phyloP scores from a whole-genome alignment of 208 protist species.

The Crithidia fasciculata region DNA sequence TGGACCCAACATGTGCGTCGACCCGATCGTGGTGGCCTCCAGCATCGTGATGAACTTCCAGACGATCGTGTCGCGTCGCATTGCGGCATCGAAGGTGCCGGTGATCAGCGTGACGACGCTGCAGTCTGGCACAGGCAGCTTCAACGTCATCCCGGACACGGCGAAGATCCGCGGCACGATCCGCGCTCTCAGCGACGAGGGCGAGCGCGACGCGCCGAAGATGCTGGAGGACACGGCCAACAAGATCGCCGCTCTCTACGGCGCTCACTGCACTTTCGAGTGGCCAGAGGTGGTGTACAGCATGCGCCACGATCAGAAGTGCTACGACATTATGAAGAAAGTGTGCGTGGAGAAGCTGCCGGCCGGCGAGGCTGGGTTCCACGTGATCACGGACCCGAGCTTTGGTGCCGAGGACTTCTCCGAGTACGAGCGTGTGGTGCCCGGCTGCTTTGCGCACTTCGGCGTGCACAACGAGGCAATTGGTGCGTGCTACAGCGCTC shows the following conservation, averaged over 20 bases:
- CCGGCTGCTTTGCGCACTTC: slow-evolving; percentile 64
- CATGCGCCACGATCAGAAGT: slow-evolving; percentile 60
- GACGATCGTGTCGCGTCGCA: slow-evolving; percentile 59
- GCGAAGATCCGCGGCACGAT: slow-evolving; percentile 57
- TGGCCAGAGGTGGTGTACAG: slow-evolving; percentile 47
- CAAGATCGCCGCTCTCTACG: slow-evolving; percentile 54
- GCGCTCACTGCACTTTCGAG: slow-evolving; percentile 36
- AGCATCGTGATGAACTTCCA: slow-evolving; percentile 59
- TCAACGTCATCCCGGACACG: slow-evolving; percentile 69
- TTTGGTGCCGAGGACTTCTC: slow-evolving; percentile 72
- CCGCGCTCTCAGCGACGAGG: slow-evolving; percentile 51
- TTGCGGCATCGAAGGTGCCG: slow-evolving; percentile 47
- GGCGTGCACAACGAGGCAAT: slow-evolving; percentile 40
- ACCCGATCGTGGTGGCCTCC: slow-evolving; percentile 58
- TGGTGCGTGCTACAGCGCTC: slow-evolving; percentile 36
- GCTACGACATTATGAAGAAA: slow-evolving; percentile 49
- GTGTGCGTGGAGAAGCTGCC: slow-evolving; percentile 46
- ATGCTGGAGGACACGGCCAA: slow-evolving; percentile 61
- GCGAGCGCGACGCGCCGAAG: slow-evolving; percentile 38
- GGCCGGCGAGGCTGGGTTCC: slow-evolving; percentile 41
- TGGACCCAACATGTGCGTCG: slow-evolving; percentile 54
- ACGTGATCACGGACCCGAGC: slow-evolving; percentile 42
- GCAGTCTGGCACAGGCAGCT: slow-evolving; percentile 52
- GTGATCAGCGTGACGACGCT: slow-evolving; percentile 63
- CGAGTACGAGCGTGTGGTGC: slow-evolving; percentile 58